phyloP scores from a whole-genome alignment of 495 filamentous ascomycete species.

The Pseudevernia furfuracea region DNA sequence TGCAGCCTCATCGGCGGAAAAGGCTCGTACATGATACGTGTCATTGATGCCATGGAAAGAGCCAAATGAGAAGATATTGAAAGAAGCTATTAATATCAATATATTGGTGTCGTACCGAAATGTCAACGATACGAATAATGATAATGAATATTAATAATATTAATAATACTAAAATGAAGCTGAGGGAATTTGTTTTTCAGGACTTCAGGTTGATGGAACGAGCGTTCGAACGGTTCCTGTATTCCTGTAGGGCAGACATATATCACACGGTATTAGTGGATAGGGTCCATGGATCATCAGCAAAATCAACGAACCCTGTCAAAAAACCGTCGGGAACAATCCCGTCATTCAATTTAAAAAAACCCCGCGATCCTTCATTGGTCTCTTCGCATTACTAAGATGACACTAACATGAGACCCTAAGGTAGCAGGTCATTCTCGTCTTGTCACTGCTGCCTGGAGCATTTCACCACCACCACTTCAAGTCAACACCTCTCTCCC shows the following conservation, averaged over 20 bases:
- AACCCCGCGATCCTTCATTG: neutral
- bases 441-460: neutral
- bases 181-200: neutral
- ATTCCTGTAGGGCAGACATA: too few relatives aligned
- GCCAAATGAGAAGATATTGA: neutral
- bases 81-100: too few relatives aligned
- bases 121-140: too few relatives aligned
- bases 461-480: neutral
- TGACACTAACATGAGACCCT: too few relatives aligned
- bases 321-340: neutral
- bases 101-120: neutral
- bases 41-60: neutral
- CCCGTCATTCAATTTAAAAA: neutral
- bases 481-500: neutral
- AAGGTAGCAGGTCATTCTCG: neutral
- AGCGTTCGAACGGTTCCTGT: too few relatives aligned
- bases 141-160: too few relatives aligned
- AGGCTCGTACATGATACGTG: neutral
- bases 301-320: neutral
- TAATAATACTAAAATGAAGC: neutral
- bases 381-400: neutral
- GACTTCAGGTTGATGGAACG: neutral
- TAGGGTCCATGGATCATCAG: too few relatives aligned
- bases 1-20: neutral
- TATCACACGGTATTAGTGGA: too few relatives aligned